Base-by-base conservation (phyloP, 257 asterid species). In the Fraxinus cuspidata region DNA sequence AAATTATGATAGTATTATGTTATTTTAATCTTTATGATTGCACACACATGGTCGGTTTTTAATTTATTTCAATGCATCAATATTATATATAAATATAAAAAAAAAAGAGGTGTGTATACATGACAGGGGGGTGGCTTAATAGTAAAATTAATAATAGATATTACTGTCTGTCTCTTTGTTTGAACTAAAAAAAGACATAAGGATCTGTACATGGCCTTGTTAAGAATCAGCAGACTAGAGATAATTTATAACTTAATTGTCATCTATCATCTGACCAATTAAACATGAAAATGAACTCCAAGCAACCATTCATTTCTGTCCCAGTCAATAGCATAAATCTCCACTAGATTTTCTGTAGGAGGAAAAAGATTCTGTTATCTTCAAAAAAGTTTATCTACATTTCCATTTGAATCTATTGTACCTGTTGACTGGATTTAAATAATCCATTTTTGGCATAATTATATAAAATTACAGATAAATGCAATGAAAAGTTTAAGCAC, bases 201-300 rank as follows among this genome's bases (percentile, higher is more conserved):
- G 77, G 29, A 72, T 78, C 67, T 78, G 51, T 72, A 29, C n/a
- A 42, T 29, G 37, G 44, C 77, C 27, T 34, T 58, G 16, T 71
- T 70, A 25, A 71, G 77, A 71, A 78, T 78, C 27, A 53, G 23
- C 5, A 3, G 63, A 51, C 64, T 53, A 11, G 5, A 18, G 64
- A n/a, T n/a, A 56, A n/a, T 51, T 51, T 18, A 19, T 2, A 10
- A 56, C 28, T n/a, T 56, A 4, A 56, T 18, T 19, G 64, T 53
- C 64, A 19, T 19, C 5, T 19, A 51, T 18, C 2, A 18, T 19
- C 21, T 51, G 63, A 51, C 21, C n/a, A n/a, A 19, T 15, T 51
- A 51, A 56, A n/a, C 28, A 56, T n/a, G 65, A 56, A 19, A 56
- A 56, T 56, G 65, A 56, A 56, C 2, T 56, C 65, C 27, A 56